Percentiles rank a stretch among this genome's conserved stretches.
phyloP scores from a whole-genome alignment of 164 flowering plant genomes.

The Magnolia officinalis region DNA sequence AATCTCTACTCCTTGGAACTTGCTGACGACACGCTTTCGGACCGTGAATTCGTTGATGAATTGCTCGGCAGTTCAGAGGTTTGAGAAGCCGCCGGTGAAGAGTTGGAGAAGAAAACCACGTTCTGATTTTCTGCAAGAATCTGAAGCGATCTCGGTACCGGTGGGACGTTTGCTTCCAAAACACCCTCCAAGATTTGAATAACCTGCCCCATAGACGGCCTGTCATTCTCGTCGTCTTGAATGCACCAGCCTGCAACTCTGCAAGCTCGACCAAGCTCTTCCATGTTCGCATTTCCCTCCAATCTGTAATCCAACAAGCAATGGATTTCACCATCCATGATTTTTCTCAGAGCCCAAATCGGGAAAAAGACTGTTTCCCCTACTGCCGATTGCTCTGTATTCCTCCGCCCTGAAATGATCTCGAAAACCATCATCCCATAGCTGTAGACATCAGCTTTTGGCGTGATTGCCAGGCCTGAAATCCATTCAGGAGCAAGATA shows the following conservation, averaged over 20 bases:
- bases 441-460: slow-evolving; percentile 43
- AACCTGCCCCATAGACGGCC: slow-evolving; percentile 42
- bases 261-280: slow-evolving; percentile 24
- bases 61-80: not conserved
- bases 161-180: slow-evolving; percentile 29
- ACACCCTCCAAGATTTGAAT: slow-evolving; percentile 38
- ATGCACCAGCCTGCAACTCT: slow-evolving; percentile 38
- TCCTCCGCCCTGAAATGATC: slow-evolving; percentile 35
- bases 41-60: not conserved
- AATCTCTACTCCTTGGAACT: not conserved
- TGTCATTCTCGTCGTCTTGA: slow-evolving; percentile 30
- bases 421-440: slow-evolving; percentile 44
- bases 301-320: slow-evolving; percentile 23
- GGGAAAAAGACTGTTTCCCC: slow-evolving; percentile 25
- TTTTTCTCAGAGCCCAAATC: slow-evolving; percentile 23
- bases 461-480: slow-evolving; percentile 34
- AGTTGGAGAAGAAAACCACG: not conserved
- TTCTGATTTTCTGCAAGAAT: slow-evolving; percentile 15
- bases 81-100: not conserved
- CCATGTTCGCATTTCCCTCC: slow-evolving; percentile 24
- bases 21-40: not conserved
- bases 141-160: slow-evolving; percentile 29
- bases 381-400: slow-evolving; percentile 15
- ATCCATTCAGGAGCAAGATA: slow-evolving; percentile 48
- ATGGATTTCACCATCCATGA: slow-evolving; percentile 14